Conservation (phyloP, 1,284 basidiomycete genomes). For the Cerrena zonata region DNA sequence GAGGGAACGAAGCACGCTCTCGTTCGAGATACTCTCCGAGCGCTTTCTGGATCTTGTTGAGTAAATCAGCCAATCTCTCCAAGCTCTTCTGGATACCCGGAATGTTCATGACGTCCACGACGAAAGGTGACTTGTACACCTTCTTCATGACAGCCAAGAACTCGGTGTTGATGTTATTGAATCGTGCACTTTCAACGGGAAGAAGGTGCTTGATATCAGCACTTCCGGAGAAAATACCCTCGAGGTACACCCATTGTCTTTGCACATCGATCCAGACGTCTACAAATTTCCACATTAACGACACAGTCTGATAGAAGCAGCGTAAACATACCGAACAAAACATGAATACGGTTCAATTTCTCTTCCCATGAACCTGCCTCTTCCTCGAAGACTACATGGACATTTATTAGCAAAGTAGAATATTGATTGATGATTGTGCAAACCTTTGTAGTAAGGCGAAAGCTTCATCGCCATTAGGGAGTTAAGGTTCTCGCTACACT, state of each 20-base stretch:
- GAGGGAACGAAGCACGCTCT: conserved; percentile 94
- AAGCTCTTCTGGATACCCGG: conserved; percentile 93
- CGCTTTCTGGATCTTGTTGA: conserved; percentile 99
- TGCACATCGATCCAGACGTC: conserved; percentile 99
- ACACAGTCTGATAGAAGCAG: too few species aligned
- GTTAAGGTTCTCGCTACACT: conserved; percentile 93
- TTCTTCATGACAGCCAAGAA: conserved; percentile 99
- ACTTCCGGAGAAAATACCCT: conserved; percentile 98
- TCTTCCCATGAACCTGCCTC: conserved; percentile 92
- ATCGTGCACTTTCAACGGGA: conserved; percentile 93
- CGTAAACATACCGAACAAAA: conserved; percentile 86
- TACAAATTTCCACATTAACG: too few species aligned
- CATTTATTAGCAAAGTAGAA: conserved; percentile 6
- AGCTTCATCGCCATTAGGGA: conserved; percentile 95
- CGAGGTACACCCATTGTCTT: conserved; percentile 98
- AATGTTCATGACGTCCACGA: conserved; percentile 95
- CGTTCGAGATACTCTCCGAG: conserved; percentile 98
- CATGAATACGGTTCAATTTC: conserved; percentile 90
- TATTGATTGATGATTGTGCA: conserved; percentile 12
- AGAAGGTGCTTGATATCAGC: conserved; percentile 98
- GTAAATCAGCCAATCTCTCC: conserved; percentile 90
- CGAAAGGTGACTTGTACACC: conserved; percentile 97
- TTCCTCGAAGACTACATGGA: conserved; percentile 77
- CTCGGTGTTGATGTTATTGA: conserved; percentile 98
- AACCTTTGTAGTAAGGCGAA: conserved; percentile 93